Evolutionary conservation across 352 stramenopile species (phyloP).

Genomic region (Phytophthora constricta): DNA sequence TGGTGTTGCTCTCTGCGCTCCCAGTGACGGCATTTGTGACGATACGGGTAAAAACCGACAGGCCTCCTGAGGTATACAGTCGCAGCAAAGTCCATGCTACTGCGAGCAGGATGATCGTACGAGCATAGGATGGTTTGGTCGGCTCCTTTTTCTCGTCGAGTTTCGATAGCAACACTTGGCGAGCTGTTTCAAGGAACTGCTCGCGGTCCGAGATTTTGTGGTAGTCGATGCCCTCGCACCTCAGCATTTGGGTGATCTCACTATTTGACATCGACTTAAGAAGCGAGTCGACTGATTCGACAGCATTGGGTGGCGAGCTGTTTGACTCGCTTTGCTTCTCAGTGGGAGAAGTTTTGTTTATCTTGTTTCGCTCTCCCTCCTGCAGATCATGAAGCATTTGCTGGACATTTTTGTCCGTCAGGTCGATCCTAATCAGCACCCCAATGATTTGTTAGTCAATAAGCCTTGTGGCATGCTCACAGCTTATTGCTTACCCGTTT

Average conservation of each 20-base stretch:
- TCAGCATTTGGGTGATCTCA: constrained; percentile 71
- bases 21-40: constrained; percentile 19
- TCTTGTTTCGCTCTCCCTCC: constrained; percentile 62
- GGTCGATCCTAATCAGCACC: constrained; percentile 77
- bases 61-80: constrained; percentile 71
- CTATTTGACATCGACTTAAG: constrained; percentile 79
- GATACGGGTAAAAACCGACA: constrained; percentile 38
- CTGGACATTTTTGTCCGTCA: constrained; percentile 75
- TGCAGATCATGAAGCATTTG: constrained; percentile 85
- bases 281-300: constrained; percentile 70
- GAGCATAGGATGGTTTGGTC: constrained; percentile 49
- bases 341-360: constrained; percentile 10
- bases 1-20: neutral
- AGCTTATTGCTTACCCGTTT: constrained; percentile 69
- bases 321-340: constrained; percentile 23
- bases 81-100: constrained; percentile 69
- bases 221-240: constrained; percentile 74
- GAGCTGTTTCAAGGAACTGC: constrained; percentile 76
- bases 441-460: too few species aligned
- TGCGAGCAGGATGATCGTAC: constrained; percentile 64
- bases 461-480: too few species aligned
- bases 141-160: constrained; percentile 37
- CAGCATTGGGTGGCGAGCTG: constrained; percentile 16
- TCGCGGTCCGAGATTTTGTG: constrained; percentile 79
- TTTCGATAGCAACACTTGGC: constrained; percentile 70